Evolutionary conservation across 1,284 basidiomycete genomes (phyloP), one percentile per base, ranked within the genome.

Genomic region (Pseudozyma sp.): DNA sequence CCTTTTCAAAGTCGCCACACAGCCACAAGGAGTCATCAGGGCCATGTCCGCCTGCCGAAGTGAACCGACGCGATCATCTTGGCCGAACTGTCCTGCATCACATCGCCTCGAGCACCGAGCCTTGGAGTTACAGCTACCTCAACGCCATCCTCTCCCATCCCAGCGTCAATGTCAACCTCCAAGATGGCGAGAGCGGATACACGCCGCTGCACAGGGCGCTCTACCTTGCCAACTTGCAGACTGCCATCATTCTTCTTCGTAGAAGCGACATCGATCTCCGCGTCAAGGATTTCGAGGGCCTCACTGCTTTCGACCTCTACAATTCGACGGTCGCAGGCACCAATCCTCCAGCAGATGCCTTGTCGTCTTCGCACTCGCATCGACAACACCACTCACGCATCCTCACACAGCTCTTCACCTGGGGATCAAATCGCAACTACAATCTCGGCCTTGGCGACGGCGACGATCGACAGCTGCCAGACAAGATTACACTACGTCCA

Each of bases 251-350:
- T 16, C 87, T 99, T 7, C 86, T 94, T 43, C 89, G 91, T 67
- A 89, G 91, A 39, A 78, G 87, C 31, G 93, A 96, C 79, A 90
- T 90, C 17, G 94, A 98, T 80, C 85, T 87, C 0, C 86, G 88
- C 1, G 78, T 94, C 60, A 94, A 94, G 84, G 97, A 99, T 81
- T 84, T 87, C 39, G 96, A 98, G 80, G 96, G 94, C 1, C 91
- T 97, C 84, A 94, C 93, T 0, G 90, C 94, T 0, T 95, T 95
- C 74, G 96, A 99, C 81, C 86, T 99, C 30, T 98, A 94, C 86
- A 97, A 97, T 81, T 75, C 79, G 9, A 83, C 82, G 17, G 77
- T 84, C 13, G 59, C 68, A 1, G 81, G 81, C 10, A 82, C 81
- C 5, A 79, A 77, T 54, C 81, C 81, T 0, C 51, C 55, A 7